phyloP scores from a whole-genome alignment of 768 basidiomycete genomes.

The Amanita pallidorosea region DNA sequence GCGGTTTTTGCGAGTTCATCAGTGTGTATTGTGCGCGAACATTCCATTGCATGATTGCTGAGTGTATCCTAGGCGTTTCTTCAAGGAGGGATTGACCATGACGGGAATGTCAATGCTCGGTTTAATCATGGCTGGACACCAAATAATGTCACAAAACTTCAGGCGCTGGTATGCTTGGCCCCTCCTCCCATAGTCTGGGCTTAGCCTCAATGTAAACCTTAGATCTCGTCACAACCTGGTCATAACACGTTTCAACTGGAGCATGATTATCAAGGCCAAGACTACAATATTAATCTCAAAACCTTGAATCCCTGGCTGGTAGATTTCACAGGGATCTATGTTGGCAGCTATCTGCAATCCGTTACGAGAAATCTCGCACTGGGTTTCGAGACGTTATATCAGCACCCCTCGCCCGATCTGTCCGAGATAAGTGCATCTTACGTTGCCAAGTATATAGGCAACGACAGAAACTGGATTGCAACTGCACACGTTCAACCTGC shows the following conservation, averaged over 20 bases:
- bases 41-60: slow-evolving; percentile 14
- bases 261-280: slow-evolving; percentile 85
- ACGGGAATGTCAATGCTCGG: slow-evolving; percentile 81
- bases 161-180: slow-evolving; percentile 60
- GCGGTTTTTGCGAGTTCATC: slow-evolving; percentile 82
- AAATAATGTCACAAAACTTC: slow-evolving; percentile 70
- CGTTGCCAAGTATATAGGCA: slow-evolving; percentile 67
- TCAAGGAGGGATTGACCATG: slow-evolving; percentile 91
- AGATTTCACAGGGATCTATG: slow-evolving; percentile 85
- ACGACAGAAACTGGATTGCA: slow-evolving; percentile 81
- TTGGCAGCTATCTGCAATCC: slow-evolving; percentile 89
- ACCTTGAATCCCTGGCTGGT: slow-evolving; percentile 84
- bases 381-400: slow-evolving; percentile 78
- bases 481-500: slow-evolving; percentile 79
- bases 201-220: slow-evolving; percentile 12
- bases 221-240: slow-evolving; percentile 69
- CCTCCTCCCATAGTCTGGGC: neutral
- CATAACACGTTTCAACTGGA: slow-evolving; percentile 92
- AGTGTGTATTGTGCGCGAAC: slow-evolving; percentile 28
- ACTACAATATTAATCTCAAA: slow-evolving; percentile 80
- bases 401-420: slow-evolving; percentile 64
- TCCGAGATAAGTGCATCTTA: slow-evolving; percentile 67
- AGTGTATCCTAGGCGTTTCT: slow-evolving; percentile 57
- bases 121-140: slow-evolving; percentile 85
- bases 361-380: slow-evolving; percentile 82